Base-by-base conservation (phyloP, 495 filamentous ascomycete genomes). In the Aspergillus ellipticus region DNA sequence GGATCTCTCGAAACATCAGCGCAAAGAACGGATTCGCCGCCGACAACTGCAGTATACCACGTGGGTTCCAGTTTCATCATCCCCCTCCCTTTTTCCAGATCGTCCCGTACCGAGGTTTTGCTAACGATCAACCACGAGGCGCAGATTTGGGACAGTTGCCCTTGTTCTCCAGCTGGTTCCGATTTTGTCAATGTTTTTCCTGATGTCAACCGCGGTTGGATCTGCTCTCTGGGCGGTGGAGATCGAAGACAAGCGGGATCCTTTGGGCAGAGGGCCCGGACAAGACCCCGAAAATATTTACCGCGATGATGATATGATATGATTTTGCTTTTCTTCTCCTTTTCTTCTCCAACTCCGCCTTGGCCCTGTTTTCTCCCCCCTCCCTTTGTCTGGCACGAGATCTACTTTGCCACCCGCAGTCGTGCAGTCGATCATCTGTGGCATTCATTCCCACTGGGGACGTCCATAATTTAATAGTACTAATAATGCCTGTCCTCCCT, bases 101-200 rank as follows among this genome's bases (percentile, higher is more conserved):
- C 55, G 24, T 4, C 24, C 24, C 3, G 24, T 57, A 50, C 56
- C 26, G 16, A 39, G 47, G 39, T 33, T 8, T 39, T 41, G 16
- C 48, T 17, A 19, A 42, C 21, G n/a, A 29, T 54, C 43, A 55
- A 49, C 33, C 39, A 29, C 24, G 48, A 21, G 20, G 6, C 24
- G 19, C 61, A 82, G 82, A 43, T 86, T 87, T 60, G 85, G 85
- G 24, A 82, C 83, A 3, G 66, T 85, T 10, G 82, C 82, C 28
- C 65, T 87, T 55, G 42, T 84, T 15, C 66, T 88, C 28, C 85
- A 88, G 62, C 66, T 88, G 21, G 69, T 87, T 20, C 85, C 85
- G 10, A 75, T 80, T 3, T 66, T 86, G 42, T 84, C 80, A 43
- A 87, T 88, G 84, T 65, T 86, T 21, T 88, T 88, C 60, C 70